A percentile compares a stretch with the other conserved stretches of the same genome.
Evolutionary conservation across 805 yeast genomes (phyloP).

Genomic region (Spathaspora gorwiae): DNA sequence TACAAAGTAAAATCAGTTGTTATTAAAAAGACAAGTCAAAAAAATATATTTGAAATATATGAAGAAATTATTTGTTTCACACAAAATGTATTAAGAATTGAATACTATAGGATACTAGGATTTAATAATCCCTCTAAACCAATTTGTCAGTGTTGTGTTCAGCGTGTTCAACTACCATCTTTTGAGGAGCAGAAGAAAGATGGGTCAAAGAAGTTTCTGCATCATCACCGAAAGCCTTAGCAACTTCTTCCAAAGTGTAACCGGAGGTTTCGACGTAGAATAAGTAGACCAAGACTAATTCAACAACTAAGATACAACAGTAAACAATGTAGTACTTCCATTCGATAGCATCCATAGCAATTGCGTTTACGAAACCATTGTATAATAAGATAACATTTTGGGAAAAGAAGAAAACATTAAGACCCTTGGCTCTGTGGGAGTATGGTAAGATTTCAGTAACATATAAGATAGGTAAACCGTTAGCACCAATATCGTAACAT

Average conservation of each 20-base stretch:
- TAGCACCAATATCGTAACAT: slow-evolving; percentile 29
- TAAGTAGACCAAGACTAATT: slow-evolving; percentile 25
- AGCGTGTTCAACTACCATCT: slow-evolving; percentile 4
- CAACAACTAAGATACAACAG: slow-evolving; percentile 26
- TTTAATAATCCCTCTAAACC: neutral
- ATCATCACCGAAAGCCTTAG: slow-evolving; percentile 37
- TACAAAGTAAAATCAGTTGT: too few relatives aligned
- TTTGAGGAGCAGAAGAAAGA: slow-evolving; percentile 4
- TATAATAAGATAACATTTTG: slow-evolving; percentile 18
- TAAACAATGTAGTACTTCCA: slow-evolving; percentile 44
- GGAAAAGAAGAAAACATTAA: slow-evolving; percentile 23
- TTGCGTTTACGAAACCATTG: slow-evolving; percentile 27
- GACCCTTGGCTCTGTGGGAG: slow-evolving; percentile 39
- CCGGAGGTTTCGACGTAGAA: slow-evolving; percentile 41
- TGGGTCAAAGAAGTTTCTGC: slow-evolving; percentile 8
- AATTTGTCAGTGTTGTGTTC: slow-evolving; percentile 1
- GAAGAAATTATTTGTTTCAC: neutral
- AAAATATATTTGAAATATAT: too few relatives aligned
- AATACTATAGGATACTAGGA: neutral
- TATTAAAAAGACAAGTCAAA: too few relatives aligned
- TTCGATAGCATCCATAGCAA: slow-evolving; percentile 37
- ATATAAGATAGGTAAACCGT: slow-evolving; percentile 45
- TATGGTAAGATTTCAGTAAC: slow-evolving; percentile 40
- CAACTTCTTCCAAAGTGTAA: slow-evolving; percentile 40
- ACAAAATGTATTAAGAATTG: slow-evolving; percentile 2